Conservation (phyloP, 257 asterid genomes). For the Coffea canephora region DNA sequence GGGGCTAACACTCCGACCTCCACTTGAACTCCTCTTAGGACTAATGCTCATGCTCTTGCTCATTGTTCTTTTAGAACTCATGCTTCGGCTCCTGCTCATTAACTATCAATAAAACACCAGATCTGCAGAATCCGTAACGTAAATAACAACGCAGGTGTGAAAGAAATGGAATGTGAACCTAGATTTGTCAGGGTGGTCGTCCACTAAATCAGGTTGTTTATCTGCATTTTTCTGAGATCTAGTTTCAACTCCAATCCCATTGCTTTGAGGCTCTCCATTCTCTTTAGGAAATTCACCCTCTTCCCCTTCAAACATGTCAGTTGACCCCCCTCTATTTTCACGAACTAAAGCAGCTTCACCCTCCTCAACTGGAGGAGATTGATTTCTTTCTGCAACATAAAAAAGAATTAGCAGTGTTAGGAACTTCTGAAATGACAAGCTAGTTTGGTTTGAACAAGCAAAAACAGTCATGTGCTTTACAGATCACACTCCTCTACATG, state of each 20-base stretch:
- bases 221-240: conserved; percentile 54
- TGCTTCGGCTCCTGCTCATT: conserved; percentile 75
- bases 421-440: neutral
- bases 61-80: conserved; percentile 52
- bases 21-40: conserved; percentile 55
- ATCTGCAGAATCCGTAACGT: conserved; percentile 25
- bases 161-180: conserved; percentile 46
- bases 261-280: conserved; percentile 75
- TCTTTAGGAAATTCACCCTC: conserved; percentile 84
- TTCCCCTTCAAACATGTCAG: conserved; percentile 60
- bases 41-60: conserved; percentile 97
- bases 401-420: conserved; percentile 16
- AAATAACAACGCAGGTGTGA: conserved; percentile 22
- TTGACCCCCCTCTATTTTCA: conserved; percentile 42
- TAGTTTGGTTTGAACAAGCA: neutral
- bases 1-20: conserved; percentile 49
- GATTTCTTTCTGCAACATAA: conserved; percentile 37
- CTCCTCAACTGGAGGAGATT: conserved; percentile 43
- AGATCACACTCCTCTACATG: neutral
- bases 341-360: conserved; percentile 38
- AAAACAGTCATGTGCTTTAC: neutral
- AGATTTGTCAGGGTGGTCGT: conserved; percentile 73
- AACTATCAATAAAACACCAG: conserved; percentile 32
- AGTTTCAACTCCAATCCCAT: conserved; percentile 46
- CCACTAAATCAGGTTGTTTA: conserved; percentile 69